Base-by-base conservation (phyloP, 2,329 filamentous ascomycete genomes). In the Geosmithia putterillii region DNA sequence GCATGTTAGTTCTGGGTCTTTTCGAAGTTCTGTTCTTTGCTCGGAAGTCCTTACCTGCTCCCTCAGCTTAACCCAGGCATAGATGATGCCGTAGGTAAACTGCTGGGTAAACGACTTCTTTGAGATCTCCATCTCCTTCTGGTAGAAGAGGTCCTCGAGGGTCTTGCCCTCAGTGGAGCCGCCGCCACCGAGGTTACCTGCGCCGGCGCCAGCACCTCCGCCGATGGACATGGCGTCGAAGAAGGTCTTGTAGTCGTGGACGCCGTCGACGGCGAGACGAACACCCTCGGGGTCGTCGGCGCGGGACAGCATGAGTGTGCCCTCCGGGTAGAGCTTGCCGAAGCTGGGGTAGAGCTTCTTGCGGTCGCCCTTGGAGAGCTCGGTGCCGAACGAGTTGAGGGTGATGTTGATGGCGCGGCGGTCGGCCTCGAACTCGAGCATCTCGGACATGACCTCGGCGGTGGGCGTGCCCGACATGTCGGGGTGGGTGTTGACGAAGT, bases 81-180 rank as follows among this genome's bases (percentile, higher is more conserved):
- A 98, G 42, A 98, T 86, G 52, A 96, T 86, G 32, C 86, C 85
- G 54, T 86, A 88, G 14, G 88, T 94, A 62, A 98, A 98, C 62
- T 98, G 92, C 52, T 87, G 78, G 5, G 92, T 98, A 59, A 98
- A 98, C 8, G 89, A 87, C 47, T 83, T 69, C 73, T 98, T 98
- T 44, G 86, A 90, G 50, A 96, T 83, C 62, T 98, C 89, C 92
- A 96, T 96, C 68, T 98, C 92, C 69, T 95, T 96, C 64, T 95
- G 87, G 62, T 98, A 98, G 67, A 98, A 98, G 70, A 98, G 73
- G 58, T 98, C 92, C 61, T 98, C 92, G 54, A 98, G 65, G 55
- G 89, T 95, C 68, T 86, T 88, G 41, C 86, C 83, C 52, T 95
- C 88, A 15, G 78, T 72, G 21, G 82, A 80, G n/a, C 76, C 71